A percentile compares a stretch with the other conserved stretches of the same genome.
These are phyloP conservation scores for Myxozyma neotropica DNA, from an alignment of 805 yeast species.

Conservation along the genomic window DNA sequence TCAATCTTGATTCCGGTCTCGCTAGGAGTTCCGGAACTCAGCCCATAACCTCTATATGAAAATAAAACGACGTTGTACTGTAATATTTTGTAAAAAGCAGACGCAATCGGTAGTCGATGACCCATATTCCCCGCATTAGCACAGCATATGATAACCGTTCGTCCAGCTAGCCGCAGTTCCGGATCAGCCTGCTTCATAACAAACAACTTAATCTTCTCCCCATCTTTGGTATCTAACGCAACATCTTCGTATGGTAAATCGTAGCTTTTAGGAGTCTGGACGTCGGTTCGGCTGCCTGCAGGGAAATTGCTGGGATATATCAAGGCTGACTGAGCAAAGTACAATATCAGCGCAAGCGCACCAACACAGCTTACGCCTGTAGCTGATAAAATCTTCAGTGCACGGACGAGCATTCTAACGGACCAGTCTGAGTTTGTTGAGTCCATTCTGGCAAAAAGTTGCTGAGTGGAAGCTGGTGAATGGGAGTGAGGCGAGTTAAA, in stretches of 20 bases:
- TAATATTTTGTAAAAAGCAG: constrained; percentile 54
- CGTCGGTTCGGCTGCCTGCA: constrained; percentile 63
- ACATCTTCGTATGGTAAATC: constrained; percentile 68
- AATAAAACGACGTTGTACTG: constrained; percentile 54
- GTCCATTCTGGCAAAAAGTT: constrained; percentile 14
- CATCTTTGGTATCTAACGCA: constrained; percentile 66
- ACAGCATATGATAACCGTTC: constrained; percentile 74
- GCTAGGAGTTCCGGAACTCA: constrained; percentile 59
- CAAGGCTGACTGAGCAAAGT: constrained; percentile 62
- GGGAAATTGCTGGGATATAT: constrained; percentile 86
- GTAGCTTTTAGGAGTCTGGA: constrained; percentile 75
- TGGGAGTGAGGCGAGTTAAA: no score
- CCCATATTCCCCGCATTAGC: constrained; percentile 98
- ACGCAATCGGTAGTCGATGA: constrained; percentile 78
- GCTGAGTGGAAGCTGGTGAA: no score
- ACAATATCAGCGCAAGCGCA: constrained; percentile 44
- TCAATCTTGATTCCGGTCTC: constrained; percentile 83
- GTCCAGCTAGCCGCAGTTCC: constrained; percentile 13
- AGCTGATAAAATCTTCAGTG: constrained; percentile 28
- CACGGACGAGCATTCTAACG: constrained; percentile 19
- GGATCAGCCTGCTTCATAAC: constrained; percentile 46
- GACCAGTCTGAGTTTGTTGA: constrained; percentile 24
- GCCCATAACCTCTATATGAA: constrained; percentile 72
- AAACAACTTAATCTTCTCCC: constrained; percentile 66
- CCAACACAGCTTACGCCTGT: constrained; percentile 31